Conservation (phyloP, 2,329 filamentous ascomycete genomes). For the Colletotrichum eleusines region DNA sequence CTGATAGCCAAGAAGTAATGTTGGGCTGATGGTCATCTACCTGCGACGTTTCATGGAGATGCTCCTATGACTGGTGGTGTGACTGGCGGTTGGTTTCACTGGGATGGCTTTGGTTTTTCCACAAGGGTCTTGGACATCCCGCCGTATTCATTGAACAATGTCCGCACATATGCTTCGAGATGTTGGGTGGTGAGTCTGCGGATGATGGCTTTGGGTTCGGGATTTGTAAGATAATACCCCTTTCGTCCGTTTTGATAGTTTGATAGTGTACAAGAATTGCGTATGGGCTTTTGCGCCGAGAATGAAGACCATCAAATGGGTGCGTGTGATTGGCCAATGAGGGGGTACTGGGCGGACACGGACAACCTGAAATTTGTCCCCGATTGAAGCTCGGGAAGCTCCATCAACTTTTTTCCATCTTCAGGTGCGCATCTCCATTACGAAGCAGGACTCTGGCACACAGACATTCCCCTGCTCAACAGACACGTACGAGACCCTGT, state of each 20-base stretch:
- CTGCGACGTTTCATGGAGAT: neutral
- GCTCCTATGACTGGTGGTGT: no score
- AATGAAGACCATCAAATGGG: neutral
- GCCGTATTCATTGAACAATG: neutral
- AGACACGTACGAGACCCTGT: constrained; percentile 28
- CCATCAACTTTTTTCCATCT: constrained; percentile 38
- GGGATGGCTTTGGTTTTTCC: neutral
- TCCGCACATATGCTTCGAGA: neutral
- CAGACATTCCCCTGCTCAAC: constrained; percentile 19
- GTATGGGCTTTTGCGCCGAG: neutral
- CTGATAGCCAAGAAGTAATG: neutral
- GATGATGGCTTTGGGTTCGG: neutral
- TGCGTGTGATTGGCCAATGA: constrained; percentile 36
- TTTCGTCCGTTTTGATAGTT: neutral
- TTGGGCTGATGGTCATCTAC: no score
- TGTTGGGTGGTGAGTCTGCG: neutral
- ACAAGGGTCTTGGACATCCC: neutral
- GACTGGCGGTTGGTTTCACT: neutral
- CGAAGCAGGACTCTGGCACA: constrained; percentile 28
- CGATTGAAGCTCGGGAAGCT: constrained; percentile 35
- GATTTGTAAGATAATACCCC: neutral
- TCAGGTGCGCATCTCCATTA: constrained; percentile 19
- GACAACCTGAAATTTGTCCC: constrained; percentile 41
- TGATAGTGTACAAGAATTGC: no score
- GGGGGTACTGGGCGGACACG: neutral